Evolutionary conservation across 179 eudicot genomes (phyloP).

Genomic region (Camellia oleifera): DNA sequence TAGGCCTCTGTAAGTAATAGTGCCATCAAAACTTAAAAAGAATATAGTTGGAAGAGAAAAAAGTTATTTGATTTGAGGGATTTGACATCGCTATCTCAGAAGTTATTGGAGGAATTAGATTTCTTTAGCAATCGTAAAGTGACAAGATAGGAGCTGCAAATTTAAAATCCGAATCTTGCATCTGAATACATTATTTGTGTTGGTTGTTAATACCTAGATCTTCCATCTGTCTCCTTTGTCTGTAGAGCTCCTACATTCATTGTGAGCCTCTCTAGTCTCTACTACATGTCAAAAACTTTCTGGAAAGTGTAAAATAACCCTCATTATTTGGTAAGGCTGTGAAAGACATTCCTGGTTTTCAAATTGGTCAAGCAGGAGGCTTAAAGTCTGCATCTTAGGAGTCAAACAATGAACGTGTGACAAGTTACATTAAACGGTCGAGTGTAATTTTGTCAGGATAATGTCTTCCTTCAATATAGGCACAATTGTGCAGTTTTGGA

Average conservation of each 20-base stretch:
- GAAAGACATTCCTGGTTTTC: neutral
- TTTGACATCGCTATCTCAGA: neutral
- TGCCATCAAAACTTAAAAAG: neutral
- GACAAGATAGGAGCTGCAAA: neutral
- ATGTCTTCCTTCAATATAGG: no score
- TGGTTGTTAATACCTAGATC: neutral
- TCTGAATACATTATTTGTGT: no score
- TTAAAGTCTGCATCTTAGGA: slow-evolving; percentile 3
- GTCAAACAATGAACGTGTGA: neutral
- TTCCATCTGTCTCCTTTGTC: neutral
- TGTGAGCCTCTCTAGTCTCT: neutral
- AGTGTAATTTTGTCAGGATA: neutral
- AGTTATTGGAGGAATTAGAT: neutral
- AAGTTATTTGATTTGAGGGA: neutral
- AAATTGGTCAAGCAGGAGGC: neutral
- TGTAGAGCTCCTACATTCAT: neutral
- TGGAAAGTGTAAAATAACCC: neutral
- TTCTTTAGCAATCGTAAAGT: neutral
- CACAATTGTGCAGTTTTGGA: no score
- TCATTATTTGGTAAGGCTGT: neutral
- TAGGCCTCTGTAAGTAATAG: neutral
- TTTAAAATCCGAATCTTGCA: neutral
- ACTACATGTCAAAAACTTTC: neutral
- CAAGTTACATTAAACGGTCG: neutral
- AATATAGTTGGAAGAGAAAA: no score